Percentiles rank a stretch among this genome's conserved stretches.
Evolutionary conservation across 208 protist species (phyloP).

Genomic region (Blastocrithidia nonstop): DNA sequence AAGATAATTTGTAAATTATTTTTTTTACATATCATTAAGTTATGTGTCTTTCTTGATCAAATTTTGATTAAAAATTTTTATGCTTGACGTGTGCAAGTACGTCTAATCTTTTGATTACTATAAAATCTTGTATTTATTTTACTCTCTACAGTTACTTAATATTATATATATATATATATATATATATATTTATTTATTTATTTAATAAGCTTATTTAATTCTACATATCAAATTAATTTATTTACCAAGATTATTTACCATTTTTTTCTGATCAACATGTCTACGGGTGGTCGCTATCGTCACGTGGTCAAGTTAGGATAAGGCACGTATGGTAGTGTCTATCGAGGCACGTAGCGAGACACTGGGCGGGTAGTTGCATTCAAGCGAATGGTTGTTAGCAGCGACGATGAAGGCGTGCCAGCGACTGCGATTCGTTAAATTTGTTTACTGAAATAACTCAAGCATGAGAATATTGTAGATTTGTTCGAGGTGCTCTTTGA

Average conservation of each 20-base stretch:
- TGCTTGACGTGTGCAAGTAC: too few species aligned
- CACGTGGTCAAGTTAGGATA: conserved; percentile 93
- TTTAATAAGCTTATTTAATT: background rate
- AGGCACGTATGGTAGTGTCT: conserved; percentile 97
- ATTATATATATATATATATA: conserved; percentile 6
- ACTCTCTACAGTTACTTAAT: background rate
- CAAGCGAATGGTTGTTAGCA: conserved; percentile 75
- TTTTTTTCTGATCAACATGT: too few species aligned
- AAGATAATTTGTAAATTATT: conserved; percentile 1
- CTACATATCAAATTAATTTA: background rate
- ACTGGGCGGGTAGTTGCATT: conserved; percentile 72
- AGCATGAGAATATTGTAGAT: conserved; percentile 88
- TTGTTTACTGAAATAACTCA: conserved; percentile 88
- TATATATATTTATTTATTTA: background rate
- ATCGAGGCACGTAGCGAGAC: conserved; percentile 84
- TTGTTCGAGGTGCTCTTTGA: conserved; percentile 94
- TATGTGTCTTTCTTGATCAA: too few species aligned
- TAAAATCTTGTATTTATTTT: background rate
- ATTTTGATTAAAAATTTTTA: too few species aligned
- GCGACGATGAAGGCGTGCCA: conserved; percentile 84
- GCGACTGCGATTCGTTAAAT: conserved; percentile 86
- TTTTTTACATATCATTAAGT: background rate
- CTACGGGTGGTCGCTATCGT: conserved; percentile 62
- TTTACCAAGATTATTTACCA: too few species aligned
- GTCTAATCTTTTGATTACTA: too few species aligned